A percentile compares a stretch with the other conserved stretches of the same genome.
Evolutionary conservation across 2,329 filamentous ascomycete species (phyloP).

Genomic region (Penicillium sp.): DNA sequence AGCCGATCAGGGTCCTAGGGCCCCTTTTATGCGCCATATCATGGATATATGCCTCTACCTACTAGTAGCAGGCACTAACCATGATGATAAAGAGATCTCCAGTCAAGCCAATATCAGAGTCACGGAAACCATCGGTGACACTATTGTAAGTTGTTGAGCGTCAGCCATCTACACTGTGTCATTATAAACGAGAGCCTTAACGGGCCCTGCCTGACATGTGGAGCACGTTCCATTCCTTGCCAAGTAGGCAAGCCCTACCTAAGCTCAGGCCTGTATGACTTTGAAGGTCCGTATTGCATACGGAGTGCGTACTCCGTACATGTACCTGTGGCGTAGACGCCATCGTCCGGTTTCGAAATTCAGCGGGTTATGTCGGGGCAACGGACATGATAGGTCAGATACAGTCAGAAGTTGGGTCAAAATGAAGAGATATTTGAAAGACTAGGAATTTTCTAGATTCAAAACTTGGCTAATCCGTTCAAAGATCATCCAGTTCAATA

Average conservation of each 20-base stretch:
- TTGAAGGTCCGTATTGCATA: not conserved
- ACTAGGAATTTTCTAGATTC: not conserved
- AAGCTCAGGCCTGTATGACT: not conserved
- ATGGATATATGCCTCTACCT: not conserved
- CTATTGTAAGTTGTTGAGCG: not conserved
- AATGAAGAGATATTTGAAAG: not conserved
- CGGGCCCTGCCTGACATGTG: not conserved
- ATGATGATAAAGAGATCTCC: not conserved
- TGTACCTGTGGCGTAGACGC: not conserved
- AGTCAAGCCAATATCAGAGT: too few species aligned
- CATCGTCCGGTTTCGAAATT: not conserved
- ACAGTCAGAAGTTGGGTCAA: not conserved
- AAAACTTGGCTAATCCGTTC: not conserved
- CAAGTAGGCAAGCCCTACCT: not conserved
- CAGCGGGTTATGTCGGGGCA: not conserved
- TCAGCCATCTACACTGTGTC: not conserved
- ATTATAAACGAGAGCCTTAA: not conserved
- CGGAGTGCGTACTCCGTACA: too few species aligned
- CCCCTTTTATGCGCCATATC: not conserved
- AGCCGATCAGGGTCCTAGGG: not conserved
- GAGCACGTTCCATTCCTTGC: not conserved
- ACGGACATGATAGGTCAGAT: not conserved
- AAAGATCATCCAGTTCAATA: not conserved
- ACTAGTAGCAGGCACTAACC: too few species aligned
- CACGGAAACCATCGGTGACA: too few species aligned